Evolutionary conservation across 176 grass and related monocot species (phyloP), one percentile per base, ranked within the genome.

Genomic region (Aegilops bicornis): DNA sequence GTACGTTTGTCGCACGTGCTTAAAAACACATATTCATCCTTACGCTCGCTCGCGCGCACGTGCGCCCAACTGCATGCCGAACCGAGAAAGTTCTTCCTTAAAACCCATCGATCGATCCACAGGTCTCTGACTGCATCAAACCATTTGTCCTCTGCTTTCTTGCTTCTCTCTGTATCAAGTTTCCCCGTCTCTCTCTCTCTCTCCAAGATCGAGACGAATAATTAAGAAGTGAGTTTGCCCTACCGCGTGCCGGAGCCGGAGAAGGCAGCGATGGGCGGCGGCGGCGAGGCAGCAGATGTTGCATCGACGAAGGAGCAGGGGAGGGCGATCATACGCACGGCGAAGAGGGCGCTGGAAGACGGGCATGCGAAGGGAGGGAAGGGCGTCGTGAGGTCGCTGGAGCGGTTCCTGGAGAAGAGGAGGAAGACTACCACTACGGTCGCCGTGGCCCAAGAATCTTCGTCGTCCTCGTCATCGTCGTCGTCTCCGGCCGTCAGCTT

Each of bases 401-500:
- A 73, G 81, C 20, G 54, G 81, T 88, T 88, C 75, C 52, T 88
- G 1, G 22, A 64, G 31, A 43, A 29, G 37, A 84, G 33, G 65
- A 84, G 33, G 65, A 84, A 27, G 35, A 3, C n/a, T 4, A 13
- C 40, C 58, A 24, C 54, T 22, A 5, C 17, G 12, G 40, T 19
- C 43, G 43, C 43, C 32, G 1, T 16, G 7, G 67, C 2, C 12
- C 37, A 84, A 27, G 69, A 58, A 12, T 27, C 31, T 17, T 62
- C 30, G 17, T 61, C 25, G 25, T n/a, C 62, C 0, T 42, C 39
- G 0, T 42, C 2, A 1, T 79, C 76, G 0, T 88, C 47, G 1
- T 50, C 86, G 0, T 69, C 45, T 7, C 14, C 65, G 31, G 16
- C 16, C 16, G 16, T 69, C 47, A 15, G 47, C 47, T 50, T 23